These are phyloP conservation scores for Monosporascus sp. DNA, from an alignment of 2,329 filamentous ascomycete genomes.

Conservation along the genomic window DNA sequence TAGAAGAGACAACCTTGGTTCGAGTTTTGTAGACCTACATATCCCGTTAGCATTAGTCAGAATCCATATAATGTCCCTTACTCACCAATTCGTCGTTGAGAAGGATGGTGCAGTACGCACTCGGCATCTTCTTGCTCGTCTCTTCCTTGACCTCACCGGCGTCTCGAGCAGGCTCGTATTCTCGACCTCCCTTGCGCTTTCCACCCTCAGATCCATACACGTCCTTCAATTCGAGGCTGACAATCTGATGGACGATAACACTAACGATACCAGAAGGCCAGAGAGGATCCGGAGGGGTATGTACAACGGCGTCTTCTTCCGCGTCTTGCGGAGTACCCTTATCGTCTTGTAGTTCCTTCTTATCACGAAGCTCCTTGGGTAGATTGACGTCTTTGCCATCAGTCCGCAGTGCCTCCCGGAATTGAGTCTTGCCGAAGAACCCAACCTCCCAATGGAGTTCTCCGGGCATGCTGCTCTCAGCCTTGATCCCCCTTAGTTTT, in stretches of 20 bases:
- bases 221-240: constrained; percentile 88
- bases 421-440: constrained; percentile 87
- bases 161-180: constrained; percentile 82
- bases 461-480: constrained; percentile 84
- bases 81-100: constrained; percentile 76
- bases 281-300: constrained; percentile 90
- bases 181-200: constrained; percentile 68
- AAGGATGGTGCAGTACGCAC: constrained; percentile 88
- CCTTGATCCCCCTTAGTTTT: constrained; percentile 75
- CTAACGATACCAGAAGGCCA: constrained; percentile 91
- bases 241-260: constrained; percentile 87
- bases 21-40: constrained; percentile 76
- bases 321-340: constrained; percentile 69
- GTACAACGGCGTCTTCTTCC: constrained; percentile 78
- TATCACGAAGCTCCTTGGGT: constrained; percentile 67
- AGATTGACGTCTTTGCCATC: constrained; percentile 79
- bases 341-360: constrained; percentile 79
- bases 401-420: constrained; percentile 77
- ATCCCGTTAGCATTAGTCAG: constrained; percentile 22
- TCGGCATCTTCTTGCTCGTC: constrained; percentile 72
- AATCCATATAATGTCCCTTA: constrained; percentile 5
- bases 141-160: constrained; percentile 87
- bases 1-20: constrained; percentile 86
- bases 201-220: constrained; percentile 74
- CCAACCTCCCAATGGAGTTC: constrained; percentile 95